Conservation (phyloP, 148 eudicot genomes). For the Silene uniflora region DNA sequence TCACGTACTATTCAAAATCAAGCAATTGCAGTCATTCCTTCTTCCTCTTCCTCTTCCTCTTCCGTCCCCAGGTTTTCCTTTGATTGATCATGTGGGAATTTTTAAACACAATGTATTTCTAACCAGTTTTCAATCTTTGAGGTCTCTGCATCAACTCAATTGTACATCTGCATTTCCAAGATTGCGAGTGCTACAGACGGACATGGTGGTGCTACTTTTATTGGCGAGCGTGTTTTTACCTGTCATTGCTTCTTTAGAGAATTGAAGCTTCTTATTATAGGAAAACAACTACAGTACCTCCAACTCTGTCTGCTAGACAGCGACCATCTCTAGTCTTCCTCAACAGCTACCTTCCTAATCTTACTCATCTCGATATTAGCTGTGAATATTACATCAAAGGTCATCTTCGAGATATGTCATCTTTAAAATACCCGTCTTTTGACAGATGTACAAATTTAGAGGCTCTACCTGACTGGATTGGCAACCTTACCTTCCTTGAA, state of each 20-base stretch:
- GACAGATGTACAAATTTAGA: background rate
- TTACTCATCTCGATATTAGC: background rate
- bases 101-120: background rate
- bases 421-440: background rate
- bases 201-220: background rate
- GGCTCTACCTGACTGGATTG: background rate
- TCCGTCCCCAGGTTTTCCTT: background rate
- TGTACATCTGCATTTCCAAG: constrained; percentile 7
- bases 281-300: no score
- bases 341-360: constrained; percentile 4
- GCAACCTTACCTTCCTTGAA: background rate
- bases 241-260: background rate
- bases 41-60: background rate
- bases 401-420: background rate
- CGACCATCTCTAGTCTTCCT: background rate
- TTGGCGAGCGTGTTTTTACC: background rate
- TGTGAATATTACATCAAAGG: background rate
- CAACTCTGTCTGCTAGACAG: background rate
- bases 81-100: background rate
- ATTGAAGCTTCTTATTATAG: background rate
- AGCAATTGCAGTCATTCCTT: constrained; percentile 12
- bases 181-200: background rate
- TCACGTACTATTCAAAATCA: background rate
- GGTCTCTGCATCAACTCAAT: background rate
- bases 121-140: background rate